Percentiles rank a stretch among this genome's conserved stretches.
phyloP scores from a whole-genome alignment of 805 yeast genomes.

The Suhomyces pyralidae region DNA sequence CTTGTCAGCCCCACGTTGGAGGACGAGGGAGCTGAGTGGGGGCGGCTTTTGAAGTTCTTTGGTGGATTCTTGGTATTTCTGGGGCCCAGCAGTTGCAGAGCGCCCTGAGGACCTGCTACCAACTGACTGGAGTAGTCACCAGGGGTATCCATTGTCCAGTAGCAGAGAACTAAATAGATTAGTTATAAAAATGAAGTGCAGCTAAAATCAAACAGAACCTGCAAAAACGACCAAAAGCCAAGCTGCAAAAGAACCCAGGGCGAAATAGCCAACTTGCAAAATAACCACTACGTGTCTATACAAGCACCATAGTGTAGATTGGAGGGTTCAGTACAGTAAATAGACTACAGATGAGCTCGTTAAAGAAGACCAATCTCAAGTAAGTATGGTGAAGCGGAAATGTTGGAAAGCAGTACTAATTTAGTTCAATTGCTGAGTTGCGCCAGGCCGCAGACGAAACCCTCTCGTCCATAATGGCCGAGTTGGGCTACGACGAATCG shows the following conservation, averaged over 20 bases:
- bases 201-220: too few species aligned
- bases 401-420: slow-evolving; percentile 3
- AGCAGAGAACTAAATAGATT: neutral
- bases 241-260: too few species aligned
- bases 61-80: neutral
- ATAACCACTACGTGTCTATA: neutral
- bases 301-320: neutral
- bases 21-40: too few species aligned
- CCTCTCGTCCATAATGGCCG: slow-evolving; percentile 38
- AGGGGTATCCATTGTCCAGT: neutral
- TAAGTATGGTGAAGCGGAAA: slow-evolving; percentile 19
- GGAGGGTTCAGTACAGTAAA: too few species aligned
- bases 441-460: slow-evolving; percentile 51
- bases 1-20: neutral
- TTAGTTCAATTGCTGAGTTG: slow-evolving; percentile 46
- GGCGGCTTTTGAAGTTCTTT: neutral
- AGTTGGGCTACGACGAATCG: slow-evolving; percentile 47
- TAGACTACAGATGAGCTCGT: neutral
- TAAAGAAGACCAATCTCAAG: slow-evolving; percentile 26
- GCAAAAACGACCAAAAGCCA: too few species aligned
- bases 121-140: neutral
- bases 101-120: neutral
- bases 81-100: neutral
- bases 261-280: too few species aligned
- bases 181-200: too few species aligned